Evolutionary conservation across 23 red algal species (phyloP).

Genomic region (Gracilaria gracilis): DNA sequence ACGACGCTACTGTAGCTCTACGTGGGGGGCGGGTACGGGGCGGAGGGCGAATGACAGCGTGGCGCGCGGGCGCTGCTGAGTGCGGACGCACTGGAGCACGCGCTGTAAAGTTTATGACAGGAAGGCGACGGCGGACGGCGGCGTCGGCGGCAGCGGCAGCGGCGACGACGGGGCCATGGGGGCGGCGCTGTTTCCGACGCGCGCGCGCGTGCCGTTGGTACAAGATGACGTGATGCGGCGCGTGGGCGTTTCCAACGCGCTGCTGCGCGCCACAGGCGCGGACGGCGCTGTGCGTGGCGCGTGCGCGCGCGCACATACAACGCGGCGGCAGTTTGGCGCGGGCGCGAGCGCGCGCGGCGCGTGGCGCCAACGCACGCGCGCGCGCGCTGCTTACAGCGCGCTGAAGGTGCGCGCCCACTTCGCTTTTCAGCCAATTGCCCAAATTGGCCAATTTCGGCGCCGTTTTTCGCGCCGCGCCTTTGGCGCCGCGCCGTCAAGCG

Average conservation of each 20-base stretch:
- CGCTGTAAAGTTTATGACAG: too few species aligned
- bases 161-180: too few species aligned
- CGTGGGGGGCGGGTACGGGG: background rate
- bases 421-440: background rate
- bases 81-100: too few species aligned
- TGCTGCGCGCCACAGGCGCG: too few species aligned
- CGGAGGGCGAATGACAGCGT: background rate
- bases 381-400: background rate
- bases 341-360: background rate
- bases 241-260: too few species aligned
- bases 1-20: background rate
- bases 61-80: too few species aligned
- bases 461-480: too few species aligned
- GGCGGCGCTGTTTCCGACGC: background rate
- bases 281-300: background rate
- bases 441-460: too few species aligned
- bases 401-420: background rate
- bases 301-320: too few species aligned
- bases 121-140: too few species aligned
- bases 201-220: background rate
- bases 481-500: too few species aligned
- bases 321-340: background rate
- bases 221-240: background rate
- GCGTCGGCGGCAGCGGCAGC: too few species aligned
- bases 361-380: background rate